Evolutionary conservation across 768 basidiomycete species (phyloP).

Genomic region (Russula sp.): DNA sequence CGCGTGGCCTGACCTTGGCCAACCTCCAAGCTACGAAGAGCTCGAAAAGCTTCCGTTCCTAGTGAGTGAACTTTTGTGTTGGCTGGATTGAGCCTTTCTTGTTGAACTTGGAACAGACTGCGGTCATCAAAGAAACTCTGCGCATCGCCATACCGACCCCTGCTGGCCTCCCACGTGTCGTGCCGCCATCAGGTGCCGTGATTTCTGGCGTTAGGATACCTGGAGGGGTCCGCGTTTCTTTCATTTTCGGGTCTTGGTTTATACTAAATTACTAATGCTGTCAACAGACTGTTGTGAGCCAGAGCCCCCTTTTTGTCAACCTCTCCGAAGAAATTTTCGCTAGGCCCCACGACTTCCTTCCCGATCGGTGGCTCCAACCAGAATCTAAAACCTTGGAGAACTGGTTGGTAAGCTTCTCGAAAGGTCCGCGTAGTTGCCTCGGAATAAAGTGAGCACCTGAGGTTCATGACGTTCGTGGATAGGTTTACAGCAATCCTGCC

Average conservation of each 20-base stretch:
- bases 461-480: too few relatives aligned
- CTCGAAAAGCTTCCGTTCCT: constrained; percentile 17
- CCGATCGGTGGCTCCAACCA: constrained; percentile 22
- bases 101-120: constrained; percentile 6
- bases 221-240: constrained; percentile 11
- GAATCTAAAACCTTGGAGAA: constrained; percentile 15
- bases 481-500: too few relatives aligned
- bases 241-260: background rate
- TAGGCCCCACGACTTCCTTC: constrained; percentile 18
- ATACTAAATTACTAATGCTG: background rate
- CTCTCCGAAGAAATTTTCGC: constrained; percentile 16
- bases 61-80: background rate
- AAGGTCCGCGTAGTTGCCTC: constrained; percentile 24
- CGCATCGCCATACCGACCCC: constrained; percentile 1
- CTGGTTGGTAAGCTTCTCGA: constrained; percentile 22
- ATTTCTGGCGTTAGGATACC: constrained; percentile 15
- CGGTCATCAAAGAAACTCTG: constrained; percentile 15
- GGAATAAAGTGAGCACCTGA: constrained; percentile 22
- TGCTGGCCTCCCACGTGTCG: constrained; percentile 11
- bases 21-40: constrained; percentile 10
- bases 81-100: background rate
- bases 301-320: constrained; percentile 17
- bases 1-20: constrained; percentile 11
- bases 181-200: constrained; percentile 11
- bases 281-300: constrained; percentile 14